A percentile compares a stretch with the other conserved stretches of the same genome.
Evolutionary conservation across 139 green algal genomes (phyloP).

Genomic region (Ostreobium quekettii): DNA sequence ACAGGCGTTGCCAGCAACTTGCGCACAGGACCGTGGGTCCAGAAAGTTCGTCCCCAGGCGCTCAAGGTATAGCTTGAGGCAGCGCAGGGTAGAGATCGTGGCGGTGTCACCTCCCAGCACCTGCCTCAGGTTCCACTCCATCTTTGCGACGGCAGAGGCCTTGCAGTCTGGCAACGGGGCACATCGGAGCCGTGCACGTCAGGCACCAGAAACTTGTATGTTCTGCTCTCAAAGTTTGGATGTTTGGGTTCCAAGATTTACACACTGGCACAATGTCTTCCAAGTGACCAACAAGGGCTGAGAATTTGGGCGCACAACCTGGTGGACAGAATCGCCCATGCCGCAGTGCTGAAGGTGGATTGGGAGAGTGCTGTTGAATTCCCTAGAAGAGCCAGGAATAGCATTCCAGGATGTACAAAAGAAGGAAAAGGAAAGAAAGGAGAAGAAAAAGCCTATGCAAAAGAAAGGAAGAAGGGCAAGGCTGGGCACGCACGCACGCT

Average conservation of each 20-base stretch:
- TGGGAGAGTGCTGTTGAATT: no score
- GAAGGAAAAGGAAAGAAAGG: neutral
- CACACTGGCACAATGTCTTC: no score
- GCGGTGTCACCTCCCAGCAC: conserved; percentile 47
- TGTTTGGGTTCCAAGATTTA: no score
- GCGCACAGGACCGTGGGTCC: neutral
- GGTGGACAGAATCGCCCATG: no score
- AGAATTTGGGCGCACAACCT: no score
- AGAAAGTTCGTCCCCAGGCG: conserved; percentile 37
- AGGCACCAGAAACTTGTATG: no score
- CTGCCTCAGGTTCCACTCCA: conserved; percentile 56
- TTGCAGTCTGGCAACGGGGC: conserved; percentile 33
- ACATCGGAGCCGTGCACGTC: no score
- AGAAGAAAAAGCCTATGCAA: neutral
- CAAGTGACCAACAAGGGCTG: no score
- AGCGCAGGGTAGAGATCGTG: conserved; percentile 55
- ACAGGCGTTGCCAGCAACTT: conserved; percentile 14
- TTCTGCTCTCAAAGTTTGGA: no score
- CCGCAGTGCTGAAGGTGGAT: no score
- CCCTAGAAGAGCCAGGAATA: no score
- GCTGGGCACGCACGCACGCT: no score
- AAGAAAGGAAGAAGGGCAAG: neutral
- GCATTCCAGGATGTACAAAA: neutral
- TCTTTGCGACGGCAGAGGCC: conserved; percentile 36
- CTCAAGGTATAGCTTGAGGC: conserved; percentile 65